Percentiles rank a stretch among this genome's conserved stretches.
Conservation (phyloP, 345 rosid species). For the Eucalyptus brandiana region DNA sequence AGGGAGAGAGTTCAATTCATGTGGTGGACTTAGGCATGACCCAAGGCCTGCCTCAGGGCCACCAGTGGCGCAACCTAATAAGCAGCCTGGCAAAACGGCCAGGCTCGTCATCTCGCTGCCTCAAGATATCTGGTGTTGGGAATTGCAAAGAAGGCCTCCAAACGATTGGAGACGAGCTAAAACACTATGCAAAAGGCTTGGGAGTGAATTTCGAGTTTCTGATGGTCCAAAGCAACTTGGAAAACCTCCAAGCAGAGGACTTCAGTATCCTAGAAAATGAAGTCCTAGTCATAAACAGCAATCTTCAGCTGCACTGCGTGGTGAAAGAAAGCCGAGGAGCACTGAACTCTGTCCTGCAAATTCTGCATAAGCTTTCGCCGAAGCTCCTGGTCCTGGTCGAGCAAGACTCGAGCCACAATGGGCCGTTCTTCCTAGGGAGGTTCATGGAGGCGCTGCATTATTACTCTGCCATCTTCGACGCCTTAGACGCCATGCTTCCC, state of each 20-base stretch:
- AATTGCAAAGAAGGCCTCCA: slow-evolving; percentile 2
- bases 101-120: slow-evolving; percentile 6
- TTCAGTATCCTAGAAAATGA: slow-evolving; percentile 7
- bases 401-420: slow-evolving; percentile 41
- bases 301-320: slow-evolving; percentile 30
- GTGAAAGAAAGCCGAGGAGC: slow-evolving; percentile 50
- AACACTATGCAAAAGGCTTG: slow-evolving; percentile 3
- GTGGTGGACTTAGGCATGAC: slow-evolving; percentile 38
- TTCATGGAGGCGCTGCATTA: slow-evolving; percentile 64
- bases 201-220: slow-evolving; percentile 10
- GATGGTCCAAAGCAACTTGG: slow-evolving; percentile 12
- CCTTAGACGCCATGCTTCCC: slow-evolving; percentile 39
- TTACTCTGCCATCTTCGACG: slow-evolving; percentile 47
- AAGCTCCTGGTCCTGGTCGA: slow-evolving; percentile 23
- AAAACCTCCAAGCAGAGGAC: slow-evolving; percentile 13
- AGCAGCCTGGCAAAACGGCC: slow-evolving; percentile 11
- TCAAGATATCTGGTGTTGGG: slow-evolving; percentile 27
- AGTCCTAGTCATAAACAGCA: slow-evolving; percentile 23
- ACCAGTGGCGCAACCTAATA: slow-evolving; percentile 26
- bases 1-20: slow-evolving; percentile 51
- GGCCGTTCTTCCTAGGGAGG: slow-evolving; percentile 49
- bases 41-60: slow-evolving; percentile 18
- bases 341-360: slow-evolving; percentile 23
- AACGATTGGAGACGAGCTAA: slow-evolving; percentile 13
- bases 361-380: slow-evolving; percentile 12